phyloP scores from a whole-genome alignment of 148 eudicot species.

The Hydrangea macrophylla region DNA sequence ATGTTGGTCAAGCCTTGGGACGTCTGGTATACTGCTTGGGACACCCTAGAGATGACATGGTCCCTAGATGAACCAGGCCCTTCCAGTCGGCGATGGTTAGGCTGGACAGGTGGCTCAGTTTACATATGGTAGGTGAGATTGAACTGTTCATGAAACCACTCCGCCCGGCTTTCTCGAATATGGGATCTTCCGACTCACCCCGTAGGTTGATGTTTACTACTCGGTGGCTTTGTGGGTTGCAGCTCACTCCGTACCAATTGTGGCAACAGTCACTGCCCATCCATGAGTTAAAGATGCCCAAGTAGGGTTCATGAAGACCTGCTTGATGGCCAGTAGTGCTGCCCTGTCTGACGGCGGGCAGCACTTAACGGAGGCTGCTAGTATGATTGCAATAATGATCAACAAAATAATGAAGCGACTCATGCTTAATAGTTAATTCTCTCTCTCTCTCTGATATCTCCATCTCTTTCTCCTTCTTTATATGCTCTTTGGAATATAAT shows the following conservation, averaged over 20 bases:
- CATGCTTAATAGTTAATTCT: no score
- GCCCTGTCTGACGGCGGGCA: slow-evolving; percentile 79
- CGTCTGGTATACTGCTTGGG: no score
- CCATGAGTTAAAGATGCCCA: slow-evolving; percentile 86
- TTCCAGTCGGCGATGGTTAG: slow-evolving; percentile 87
- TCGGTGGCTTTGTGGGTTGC: slow-evolving; percentile 51
- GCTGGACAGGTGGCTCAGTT: slow-evolving; percentile 59
- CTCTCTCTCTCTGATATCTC: no score
- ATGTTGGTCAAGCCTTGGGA: no score
- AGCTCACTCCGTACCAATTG: slow-evolving; percentile 78
- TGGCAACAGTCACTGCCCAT: slow-evolving; percentile 71
- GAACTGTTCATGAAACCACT: slow-evolving; percentile 86
- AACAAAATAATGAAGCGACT: no score
- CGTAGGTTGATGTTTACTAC: slow-evolving; percentile 84
- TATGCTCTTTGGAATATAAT: no score
- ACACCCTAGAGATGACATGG: no score
- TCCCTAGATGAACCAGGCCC: no score
- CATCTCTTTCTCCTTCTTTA: no score
- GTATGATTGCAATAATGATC: slow-evolving; percentile 27
- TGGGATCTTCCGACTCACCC: slow-evolving; percentile 80
- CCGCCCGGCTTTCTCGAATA: slow-evolving; percentile 52
- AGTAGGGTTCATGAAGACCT: slow-evolving; percentile 57
- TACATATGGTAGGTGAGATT: slow-evolving; percentile 62
- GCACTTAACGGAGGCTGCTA: slow-evolving; percentile 34
- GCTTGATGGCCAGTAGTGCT: slow-evolving; percentile 62